A percentile compares a stretch with the other conserved stretches of the same genome.
phyloP scores from a whole-genome alignment of 2,329 filamentous ascomycete genomes.

The Anthostomella pinea region DNA sequence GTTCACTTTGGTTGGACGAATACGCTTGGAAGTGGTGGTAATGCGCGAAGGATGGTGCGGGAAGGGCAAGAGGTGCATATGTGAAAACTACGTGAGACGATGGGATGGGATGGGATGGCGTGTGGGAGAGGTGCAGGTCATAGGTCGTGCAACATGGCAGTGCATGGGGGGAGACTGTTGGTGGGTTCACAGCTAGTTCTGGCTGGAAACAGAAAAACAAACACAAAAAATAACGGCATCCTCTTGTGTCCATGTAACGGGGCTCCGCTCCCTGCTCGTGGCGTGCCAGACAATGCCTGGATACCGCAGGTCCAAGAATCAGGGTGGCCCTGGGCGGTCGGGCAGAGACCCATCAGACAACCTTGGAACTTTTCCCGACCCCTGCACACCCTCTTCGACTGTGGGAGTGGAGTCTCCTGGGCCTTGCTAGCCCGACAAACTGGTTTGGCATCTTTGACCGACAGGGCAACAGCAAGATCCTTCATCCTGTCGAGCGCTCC shows the following conservation, averaged over 20 bases:
- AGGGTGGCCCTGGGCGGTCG: constrained; percentile 12
- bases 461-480: no score
- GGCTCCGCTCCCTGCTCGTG: constrained; percentile 5
- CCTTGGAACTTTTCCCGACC: constrained; percentile 5
- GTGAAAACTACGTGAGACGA: constrained; percentile 10
- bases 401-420: no score
- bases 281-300: no score
- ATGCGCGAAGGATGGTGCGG: constrained; percentile 26
- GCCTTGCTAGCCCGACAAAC: background rate
- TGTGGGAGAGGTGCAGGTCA: background rate
- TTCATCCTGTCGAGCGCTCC: no score
- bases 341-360: no score
- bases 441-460: background rate
- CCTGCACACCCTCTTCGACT: no score
- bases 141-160: background rate
- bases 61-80: constrained; percentile 14
- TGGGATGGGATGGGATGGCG: constrained; percentile 6
- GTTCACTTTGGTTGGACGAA: background rate
- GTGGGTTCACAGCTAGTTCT: no score
- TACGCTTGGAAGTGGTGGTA: constrained; percentile 15
- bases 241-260: constrained; percentile 3
- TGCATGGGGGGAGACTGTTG: background rate
- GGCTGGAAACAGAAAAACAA: background rate
- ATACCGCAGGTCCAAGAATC: constrained; percentile 12
- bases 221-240: constrained; percentile 1